Evolutionary conservation across 2,329 filamentous ascomycete genomes (phyloP).

Genomic region (Dryadomyces quercus-mongolicae): DNA sequence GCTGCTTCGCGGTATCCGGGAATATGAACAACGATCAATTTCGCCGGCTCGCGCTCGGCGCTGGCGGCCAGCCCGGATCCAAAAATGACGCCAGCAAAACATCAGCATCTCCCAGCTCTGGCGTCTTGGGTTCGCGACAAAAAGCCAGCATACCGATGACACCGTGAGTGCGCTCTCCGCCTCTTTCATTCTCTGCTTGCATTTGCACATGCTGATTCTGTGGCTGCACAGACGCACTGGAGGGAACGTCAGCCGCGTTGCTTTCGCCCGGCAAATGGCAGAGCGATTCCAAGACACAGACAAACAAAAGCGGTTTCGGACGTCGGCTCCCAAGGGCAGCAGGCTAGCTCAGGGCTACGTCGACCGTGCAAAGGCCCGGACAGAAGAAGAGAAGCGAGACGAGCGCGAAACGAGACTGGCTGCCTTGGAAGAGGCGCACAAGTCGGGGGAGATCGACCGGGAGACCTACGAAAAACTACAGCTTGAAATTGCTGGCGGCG

Average conservation of each 20-base stretch:
- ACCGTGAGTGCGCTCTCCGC: slow-evolving; percentile 47
- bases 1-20: background rate
- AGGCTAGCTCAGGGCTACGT: slow-evolving; percentile 71
- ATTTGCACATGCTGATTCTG: too few relatives aligned
- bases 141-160: slow-evolving; percentile 86
- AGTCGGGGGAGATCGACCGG: slow-evolving; percentile 72
- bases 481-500: slow-evolving; percentile 70
- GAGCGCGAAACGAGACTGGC: slow-evolving; percentile 54
- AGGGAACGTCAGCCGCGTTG: slow-evolving; percentile 37
- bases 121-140: slow-evolving; percentile 62
- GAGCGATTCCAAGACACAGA: slow-evolving; percentile 49
- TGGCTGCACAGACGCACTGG: slow-evolving; percentile 47
- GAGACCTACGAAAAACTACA: slow-evolving; percentile 65
- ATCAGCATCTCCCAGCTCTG: slow-evolving; percentile 22
- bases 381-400: slow-evolving; percentile 36
- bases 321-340: slow-evolving; percentile 70
- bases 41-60: slow-evolving; percentile 56
- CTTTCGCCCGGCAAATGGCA: slow-evolving; percentile 77
- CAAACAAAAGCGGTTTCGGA: slow-evolving; percentile 61
- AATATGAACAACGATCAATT: slow-evolving; percentile 95
- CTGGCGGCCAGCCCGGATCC: slow-evolving; percentile 10
- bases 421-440: slow-evolving; percentile 69
- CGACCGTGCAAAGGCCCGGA: slow-evolving; percentile 55
- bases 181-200: too few relatives aligned
- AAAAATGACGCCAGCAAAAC: slow-evolving; percentile 28